Evolutionary conservation across 148 eudicot genomes (phyloP).

Genomic region (Pouteria glomerata): DNA sequence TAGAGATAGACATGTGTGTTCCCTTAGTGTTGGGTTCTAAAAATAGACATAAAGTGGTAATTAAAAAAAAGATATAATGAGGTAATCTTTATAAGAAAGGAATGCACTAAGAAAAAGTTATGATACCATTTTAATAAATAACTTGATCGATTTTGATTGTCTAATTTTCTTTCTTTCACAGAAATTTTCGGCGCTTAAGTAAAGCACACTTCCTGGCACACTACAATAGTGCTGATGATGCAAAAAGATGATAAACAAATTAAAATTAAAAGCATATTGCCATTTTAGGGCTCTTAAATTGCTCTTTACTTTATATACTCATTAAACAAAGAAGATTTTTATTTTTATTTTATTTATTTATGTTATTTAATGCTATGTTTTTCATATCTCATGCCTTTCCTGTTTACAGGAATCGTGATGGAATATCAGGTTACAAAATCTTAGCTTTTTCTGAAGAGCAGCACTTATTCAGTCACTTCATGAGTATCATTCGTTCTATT

Average conservation of each 20-base stretch:
- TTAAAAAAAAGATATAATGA: too few species aligned
- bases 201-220: not conserved
- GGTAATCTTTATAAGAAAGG: too few species aligned
- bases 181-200: too few species aligned
- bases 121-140: too few species aligned
- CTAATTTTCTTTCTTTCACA: not conserved
- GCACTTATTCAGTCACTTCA: slow-evolving; percentile 52
- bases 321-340: not conserved
- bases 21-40: too few species aligned
- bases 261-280: not conserved
- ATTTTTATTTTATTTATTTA: too few species aligned
- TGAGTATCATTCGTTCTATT: slow-evolving; percentile 32
- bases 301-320: not conserved
- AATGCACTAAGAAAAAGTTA: too few species aligned
- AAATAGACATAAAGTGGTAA: too few species aligned
- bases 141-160: too few species aligned
- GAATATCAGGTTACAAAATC: slow-evolving; percentile 47
- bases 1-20: too few species aligned
- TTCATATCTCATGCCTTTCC: not conserved
- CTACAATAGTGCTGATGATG: not conserved
- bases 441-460: slow-evolving; percentile 53
- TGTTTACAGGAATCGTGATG: slow-evolving; percentile 51
- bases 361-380: not conserved
- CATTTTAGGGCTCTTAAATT: not conserved
- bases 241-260: not conserved